Percentiles rank a stretch among this genome's conserved stretches.
Evolutionary conservation across 768 basidiomycete species (phyloP).

Genomic region (Phaffia tasmanica): DNA sequence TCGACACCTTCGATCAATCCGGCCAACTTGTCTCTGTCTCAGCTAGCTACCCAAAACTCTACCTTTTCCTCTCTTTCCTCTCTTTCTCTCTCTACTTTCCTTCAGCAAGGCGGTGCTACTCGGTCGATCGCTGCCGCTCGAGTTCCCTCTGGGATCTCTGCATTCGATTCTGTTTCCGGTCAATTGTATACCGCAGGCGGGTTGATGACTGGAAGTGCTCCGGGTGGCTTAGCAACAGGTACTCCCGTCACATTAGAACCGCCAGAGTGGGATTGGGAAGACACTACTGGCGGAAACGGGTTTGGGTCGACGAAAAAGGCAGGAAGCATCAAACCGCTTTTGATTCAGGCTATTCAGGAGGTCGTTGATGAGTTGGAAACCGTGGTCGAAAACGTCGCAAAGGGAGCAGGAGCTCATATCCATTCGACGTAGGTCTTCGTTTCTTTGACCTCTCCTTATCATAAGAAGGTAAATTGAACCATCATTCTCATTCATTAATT

Average conservation of each 20-base stretch:
- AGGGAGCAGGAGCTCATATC: constrained; percentile 88
- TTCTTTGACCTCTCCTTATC: background rate
- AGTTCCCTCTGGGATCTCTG: background rate
- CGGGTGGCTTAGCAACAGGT: background rate
- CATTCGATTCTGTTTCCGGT: constrained; percentile 1
- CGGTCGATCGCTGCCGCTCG: constrained; percentile 47
- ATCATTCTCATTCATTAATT: background rate
- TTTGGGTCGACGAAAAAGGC: constrained; percentile 20
- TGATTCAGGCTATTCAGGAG: constrained; percentile 95
- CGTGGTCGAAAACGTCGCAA: constrained; percentile 86
- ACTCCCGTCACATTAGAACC: constrained; percentile 15
- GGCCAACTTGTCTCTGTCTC: constrained; percentile 44
- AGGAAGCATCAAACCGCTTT: constrained; percentile 62
- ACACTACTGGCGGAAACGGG: constrained; percentile 5
- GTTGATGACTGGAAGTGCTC: background rate
- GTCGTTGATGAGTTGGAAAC: constrained; percentile 92
- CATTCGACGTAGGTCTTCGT: constrained; percentile 74
- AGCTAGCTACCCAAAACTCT: constrained; percentile 25
- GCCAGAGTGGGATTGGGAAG: constrained; percentile 24
- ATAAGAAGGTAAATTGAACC: background rate
- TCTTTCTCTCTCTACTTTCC: constrained; percentile 28
- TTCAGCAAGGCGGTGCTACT: constrained; percentile 44
- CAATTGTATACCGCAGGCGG: constrained; percentile 7
- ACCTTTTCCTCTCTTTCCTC: constrained; percentile 6
- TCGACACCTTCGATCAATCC: constrained; percentile 38